Evolutionary conservation across 2,329 filamentous ascomycete species (phyloP), one percentile per base, ranked within the genome.

Genomic region (Escovopsis weberi): DNA sequence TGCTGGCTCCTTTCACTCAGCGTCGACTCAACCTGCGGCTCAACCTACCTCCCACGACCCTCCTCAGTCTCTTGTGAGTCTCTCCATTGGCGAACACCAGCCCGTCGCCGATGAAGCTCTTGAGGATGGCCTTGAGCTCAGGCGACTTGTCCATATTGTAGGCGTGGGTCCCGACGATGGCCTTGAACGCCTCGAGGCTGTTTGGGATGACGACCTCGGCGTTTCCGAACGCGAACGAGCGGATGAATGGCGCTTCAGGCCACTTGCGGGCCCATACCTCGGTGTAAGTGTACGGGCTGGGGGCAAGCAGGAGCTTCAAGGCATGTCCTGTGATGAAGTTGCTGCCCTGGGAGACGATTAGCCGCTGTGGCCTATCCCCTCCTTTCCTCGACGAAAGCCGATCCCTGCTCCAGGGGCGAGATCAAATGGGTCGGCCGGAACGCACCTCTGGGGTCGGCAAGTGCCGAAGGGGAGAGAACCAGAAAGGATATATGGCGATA

Each of bases 221-320:
- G 45, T 55, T 57, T 26, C 47, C 53, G 42, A 55, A 52, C 40
- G 46, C 52, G 12, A 53, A 43, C 38, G 54, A 57, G 34, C 54
- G 54, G 38, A 57, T 55, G 12, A 57, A 40, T n/a, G 52, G 50
- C 7, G 54, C 53, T 8, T 51, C 47, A 9, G 54, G 55, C 40
- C 48, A 51, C 26, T 50, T 33, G 55, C 49, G 35, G 50, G 62
- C 28, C 59, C 55, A 48, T 19, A 45, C 35, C 33, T 48, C 45
- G 58, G 61, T 8, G 43, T 35, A 35, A 18, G n/a, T 18, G 18
- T n/a, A 35, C 12, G 33, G 33, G 9, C 33, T 18, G 6, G n/a
- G 12, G 33, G 33, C 12, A 18, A 35, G 33, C 12, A 35, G 33
- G 10, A 35, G 4, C 33, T 35, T 35, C 33, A 35, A 35, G 11